Evolutionary conservation across 768 basidiomycete genomes (phyloP), one percentile per base, ranked within the genome.

Genomic region (Kwoniella dejecticola): DNA sequence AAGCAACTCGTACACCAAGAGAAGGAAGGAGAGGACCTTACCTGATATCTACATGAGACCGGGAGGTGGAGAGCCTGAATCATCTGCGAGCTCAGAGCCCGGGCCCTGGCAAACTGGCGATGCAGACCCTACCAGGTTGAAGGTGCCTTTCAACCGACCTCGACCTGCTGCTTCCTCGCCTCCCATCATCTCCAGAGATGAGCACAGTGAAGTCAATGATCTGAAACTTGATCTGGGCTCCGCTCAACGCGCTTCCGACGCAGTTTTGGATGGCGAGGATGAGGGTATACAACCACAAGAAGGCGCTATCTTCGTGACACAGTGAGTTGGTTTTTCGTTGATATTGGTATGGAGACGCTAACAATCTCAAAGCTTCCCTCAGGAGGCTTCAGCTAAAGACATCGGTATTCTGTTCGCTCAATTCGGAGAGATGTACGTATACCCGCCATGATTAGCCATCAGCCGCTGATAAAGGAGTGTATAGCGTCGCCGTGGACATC

Each of bases 381-480:
- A 69, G 13, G 57, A 61, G 4, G 70, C 67, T 2, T 72, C 75
- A 2, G 70, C 75, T 11, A 69, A 71, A 55, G 77, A 78, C 53
- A 60, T 78, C 13, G 77, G 74, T 19, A 71, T 78, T 6, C 61
- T 78, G 4, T 78, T 78, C 36, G 71, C 73, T 5, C 75, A 78
- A 41, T 78, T 69, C 46, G 77, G 77, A 6, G 50, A 70, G 36
- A 71, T 78, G 77, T 76, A 50, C 71, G 75, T 66, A 7, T 24
- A 21, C 7, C 19, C 24, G n/a, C n/a, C 19, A 30, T 41, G 7
- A 5, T 11, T 3, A 42, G n/a, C 7, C 29, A 42, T 13, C 13
- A 30, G 27, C 13, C 48, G 36, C n/a, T 56, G 57, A 67, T 29
- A 63, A 33, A 10, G 19, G 6, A 26, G 13, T 31, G 0, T 52